Evolutionary conservation across 179 eudicot genomes (phyloP), one percentile per base, ranked within the genome.

Genomic region (Corrigiola litoralis): DNA sequence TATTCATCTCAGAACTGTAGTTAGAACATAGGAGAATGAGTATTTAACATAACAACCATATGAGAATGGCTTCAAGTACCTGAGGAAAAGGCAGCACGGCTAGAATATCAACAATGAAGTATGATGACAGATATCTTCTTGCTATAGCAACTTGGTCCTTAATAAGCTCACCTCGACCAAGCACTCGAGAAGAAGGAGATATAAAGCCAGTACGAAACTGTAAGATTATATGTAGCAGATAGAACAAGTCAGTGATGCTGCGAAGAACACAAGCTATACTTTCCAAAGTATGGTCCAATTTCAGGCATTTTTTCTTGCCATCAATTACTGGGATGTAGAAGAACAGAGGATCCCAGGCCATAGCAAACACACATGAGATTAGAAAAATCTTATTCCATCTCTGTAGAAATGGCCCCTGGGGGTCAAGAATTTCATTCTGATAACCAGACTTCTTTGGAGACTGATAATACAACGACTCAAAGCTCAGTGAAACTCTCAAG

Each of bases 1-100:
- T 14, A 18, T n/a, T 45, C 37, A 36, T 32, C 58, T 14, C n/a
- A 32, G 11, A 29, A 20, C 11, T 11, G 13, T 34, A 58, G 45
- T 36, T 57, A 46, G 33, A 12, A 45, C 56, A 45, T 45, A 44
- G 50, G n/a, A 65, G n/a, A 53, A 6, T 18, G 36, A 67, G 21
- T 28, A 23, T 9, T 21, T 37, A 62, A 51, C 21, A 37, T 23
- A 18, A 24, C 11, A 7, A 28, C 57, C 3, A 50, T 53, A 18
- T n/a, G 54, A 75, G 23, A 27, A 56, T 21, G 23, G 66, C 13
- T 28, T 27, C 16, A 58, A 72, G 28, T 66, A 87, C 95, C 88
- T 87, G 89, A 12, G 97, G 94, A 20, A 87, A 76, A 31, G 96
- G 96, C 17, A 89, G 81, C 61, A 89, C 73, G 7, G 96, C 81